A percentile compares a stretch with the other conserved stretches of the same genome.
Conservation (phyloP, 2,329 filamentous ascomycete species). For the Calonectria fujianensis region DNA sequence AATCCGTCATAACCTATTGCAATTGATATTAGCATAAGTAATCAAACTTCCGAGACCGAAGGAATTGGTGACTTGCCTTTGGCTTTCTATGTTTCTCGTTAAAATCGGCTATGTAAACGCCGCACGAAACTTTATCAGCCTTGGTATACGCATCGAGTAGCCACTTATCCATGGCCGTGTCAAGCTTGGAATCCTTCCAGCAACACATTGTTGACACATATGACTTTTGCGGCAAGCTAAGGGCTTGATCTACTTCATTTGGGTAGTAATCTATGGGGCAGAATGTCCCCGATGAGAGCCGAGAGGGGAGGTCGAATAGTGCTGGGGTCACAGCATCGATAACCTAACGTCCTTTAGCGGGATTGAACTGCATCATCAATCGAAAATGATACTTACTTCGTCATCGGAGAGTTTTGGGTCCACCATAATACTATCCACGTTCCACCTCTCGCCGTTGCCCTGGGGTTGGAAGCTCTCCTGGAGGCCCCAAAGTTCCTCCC, state of each 20-base stretch:
- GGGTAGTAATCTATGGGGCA: constrained; percentile 6
- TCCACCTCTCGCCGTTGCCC: constrained; percentile 3
- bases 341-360: background rate
- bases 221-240: background rate
- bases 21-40: background rate
- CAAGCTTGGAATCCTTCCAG: constrained; percentile 6
- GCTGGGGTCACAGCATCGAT: background rate
- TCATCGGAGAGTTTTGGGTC: constrained; percentile 13
- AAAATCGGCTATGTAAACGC: background rate
- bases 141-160: constrained; percentile 2
- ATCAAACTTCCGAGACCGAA: background rate
- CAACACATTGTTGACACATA: constrained; percentile 15
- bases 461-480: constrained; percentile 4
- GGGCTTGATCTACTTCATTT: background rate
- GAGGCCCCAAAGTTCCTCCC: background rate
- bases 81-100: background rate
- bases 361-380: background rate
- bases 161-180: background rate
- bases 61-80: background rate
- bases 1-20: constrained; percentile 2
- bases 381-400: background rate
- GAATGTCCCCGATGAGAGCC: background rate
- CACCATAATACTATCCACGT: constrained; percentile 9
- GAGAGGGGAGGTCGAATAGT: background rate
- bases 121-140: background rate